phyloP scores from a whole-genome alignment of 129 eudicot genomes.

The Solidago caesia region DNA sequence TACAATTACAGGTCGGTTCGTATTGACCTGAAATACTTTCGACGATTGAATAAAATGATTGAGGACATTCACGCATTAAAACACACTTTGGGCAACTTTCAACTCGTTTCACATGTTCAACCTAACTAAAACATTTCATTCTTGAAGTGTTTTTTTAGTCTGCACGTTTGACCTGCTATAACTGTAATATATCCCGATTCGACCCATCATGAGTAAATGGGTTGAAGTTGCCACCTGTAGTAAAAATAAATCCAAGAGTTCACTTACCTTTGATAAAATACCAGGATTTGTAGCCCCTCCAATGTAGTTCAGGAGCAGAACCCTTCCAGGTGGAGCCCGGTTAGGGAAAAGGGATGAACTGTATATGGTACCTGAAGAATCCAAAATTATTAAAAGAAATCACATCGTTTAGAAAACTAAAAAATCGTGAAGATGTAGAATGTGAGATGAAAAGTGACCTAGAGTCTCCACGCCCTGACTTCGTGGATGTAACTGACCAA shows the following conservation, averaged over 20 bases:
- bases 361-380: constrained; percentile 75
- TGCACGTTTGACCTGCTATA: neutral
- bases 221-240: neutral
- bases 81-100: constrained; percentile 8
- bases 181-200: neutral
- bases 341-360: constrained; percentile 96
- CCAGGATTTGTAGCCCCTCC: constrained; percentile 92
- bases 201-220: neutral
- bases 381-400: constrained; percentile 14
- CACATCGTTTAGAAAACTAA: neutral
- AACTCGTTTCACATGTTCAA: neutral
- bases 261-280: constrained; percentile 65
- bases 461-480: constrained; percentile 96
- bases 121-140: neutral
- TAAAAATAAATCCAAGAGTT: neutral
- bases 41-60: neutral
- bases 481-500: constrained; percentile 95
- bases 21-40: neutral
- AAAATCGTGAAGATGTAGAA: neutral
- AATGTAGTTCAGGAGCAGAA: constrained; percentile 84
- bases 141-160: neutral
- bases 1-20: too few species aligned
- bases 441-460: constrained; percentile 40
- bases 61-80: neutral
- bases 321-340: constrained; percentile 89